Evolutionary conservation across 495 filamentous ascomycete species (phyloP).

Genomic region (Hyaloscypha variabilis): DNA sequence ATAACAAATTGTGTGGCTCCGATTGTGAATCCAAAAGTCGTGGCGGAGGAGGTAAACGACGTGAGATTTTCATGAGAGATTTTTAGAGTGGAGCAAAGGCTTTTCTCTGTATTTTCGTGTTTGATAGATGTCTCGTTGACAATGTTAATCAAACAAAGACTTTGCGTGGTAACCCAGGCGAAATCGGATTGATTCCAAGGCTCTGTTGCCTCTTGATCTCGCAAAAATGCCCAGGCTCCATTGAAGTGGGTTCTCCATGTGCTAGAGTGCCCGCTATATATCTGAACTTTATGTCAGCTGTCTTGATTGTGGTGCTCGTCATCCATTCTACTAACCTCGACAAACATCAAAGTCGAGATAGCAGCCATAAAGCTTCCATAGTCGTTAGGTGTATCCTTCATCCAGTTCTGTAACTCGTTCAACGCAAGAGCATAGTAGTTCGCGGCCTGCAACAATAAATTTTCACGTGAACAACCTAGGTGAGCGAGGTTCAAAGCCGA

Average conservation of each 20-base stretch:
- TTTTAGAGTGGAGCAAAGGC: constrained; percentile 8
- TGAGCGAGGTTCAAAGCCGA: constrained; percentile 26
- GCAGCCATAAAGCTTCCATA: constrained; percentile 24
- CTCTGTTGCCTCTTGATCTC: background rate
- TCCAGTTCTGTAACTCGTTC: constrained; percentile 6
- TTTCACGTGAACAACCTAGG: constrained; percentile 11
- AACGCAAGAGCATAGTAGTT: constrained; percentile 17
- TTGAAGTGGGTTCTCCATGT: background rate
- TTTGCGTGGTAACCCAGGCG: constrained; percentile 26
- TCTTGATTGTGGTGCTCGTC: no score
- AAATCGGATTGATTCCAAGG: constrained; percentile 25
- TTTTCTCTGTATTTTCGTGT: background rate
- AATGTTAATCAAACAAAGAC: constrained; percentile 23
- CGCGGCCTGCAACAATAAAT: constrained; percentile 13
- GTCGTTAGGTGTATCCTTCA: constrained; percentile 2
- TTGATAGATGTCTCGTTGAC: constrained; percentile 14
- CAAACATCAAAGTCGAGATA: constrained; percentile 26
- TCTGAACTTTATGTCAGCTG: constrained; percentile 5
- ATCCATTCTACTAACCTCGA: constrained; percentile 11
- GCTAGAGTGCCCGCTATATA: constrained; percentile 26
- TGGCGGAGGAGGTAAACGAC: background rate
- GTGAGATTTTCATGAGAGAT: background rate
- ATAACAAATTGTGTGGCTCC: background rate
- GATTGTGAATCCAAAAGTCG: background rate
- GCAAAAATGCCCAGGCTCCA: background rate